A percentile compares a stretch with the other conserved stretches of the same genome.
phyloP scores from a whole-genome alignment of 768 basidiomycete species.

The Hypsizygus marmoreus region DNA sequence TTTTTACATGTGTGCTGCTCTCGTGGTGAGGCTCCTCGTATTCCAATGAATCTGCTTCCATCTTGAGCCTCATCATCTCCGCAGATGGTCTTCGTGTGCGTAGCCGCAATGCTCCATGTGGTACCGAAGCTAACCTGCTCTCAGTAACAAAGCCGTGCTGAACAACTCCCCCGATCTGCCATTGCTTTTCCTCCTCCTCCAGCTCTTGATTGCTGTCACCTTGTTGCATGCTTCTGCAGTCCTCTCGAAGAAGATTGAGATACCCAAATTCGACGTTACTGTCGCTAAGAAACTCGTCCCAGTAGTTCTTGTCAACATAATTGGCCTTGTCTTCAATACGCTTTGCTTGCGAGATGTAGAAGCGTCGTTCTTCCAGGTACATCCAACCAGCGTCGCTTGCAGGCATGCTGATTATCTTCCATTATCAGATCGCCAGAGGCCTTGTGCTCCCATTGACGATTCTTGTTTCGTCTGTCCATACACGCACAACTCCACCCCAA shows the following conservation, averaged over 20 bases:
- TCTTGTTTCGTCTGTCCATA: slow-evolving; percentile 62
- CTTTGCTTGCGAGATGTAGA: slow-evolving; percentile 79
- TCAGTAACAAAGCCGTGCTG: slow-evolving; percentile 76
- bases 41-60: slow-evolving; percentile 1
- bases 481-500: slow-evolving; percentile 51
- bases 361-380: slow-evolving; percentile 79
- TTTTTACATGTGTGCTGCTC: slow-evolving; percentile 78
- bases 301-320: slow-evolving; percentile 68
- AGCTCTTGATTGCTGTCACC: slow-evolving; percentile 68
- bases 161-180: slow-evolving; percentile 67
- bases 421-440: slow-evolving; percentile 75
- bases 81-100: slow-evolving; percentile 57
- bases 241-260: slow-evolving; percentile 50
- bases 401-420: slow-evolving; percentile 2
- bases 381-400: not conserved
- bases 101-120: not conserved
- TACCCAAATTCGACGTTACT: slow-evolving; percentile 55
- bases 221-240: slow-evolving; percentile 59
- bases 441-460: slow-evolving; percentile 85
- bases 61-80: slow-evolving; percentile 3
- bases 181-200: slow-evolving; percentile 65
- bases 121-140: slow-evolving; percentile 8
- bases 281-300: slow-evolving; percentile 61
- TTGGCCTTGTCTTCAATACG: slow-evolving; percentile 78
- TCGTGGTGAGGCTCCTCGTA: slow-evolving; percentile 54